Evolutionary conservation across 176 grass and related monocot species (phyloP), one percentile per base, ranked within the genome.

Genomic region (Luzula sylvatica): DNA sequence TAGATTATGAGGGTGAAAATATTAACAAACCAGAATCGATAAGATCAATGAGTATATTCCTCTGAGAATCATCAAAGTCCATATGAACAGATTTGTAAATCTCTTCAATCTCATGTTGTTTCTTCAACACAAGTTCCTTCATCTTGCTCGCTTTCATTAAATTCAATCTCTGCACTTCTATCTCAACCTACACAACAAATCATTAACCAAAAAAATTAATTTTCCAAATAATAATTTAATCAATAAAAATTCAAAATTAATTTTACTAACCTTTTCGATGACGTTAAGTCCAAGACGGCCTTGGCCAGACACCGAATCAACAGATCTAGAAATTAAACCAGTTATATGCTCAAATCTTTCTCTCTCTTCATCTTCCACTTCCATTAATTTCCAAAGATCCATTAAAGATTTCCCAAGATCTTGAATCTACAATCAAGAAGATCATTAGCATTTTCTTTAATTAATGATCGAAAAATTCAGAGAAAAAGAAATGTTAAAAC

Each of bases 361-460:
- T 52, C 69, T 73, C 55, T 89, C 92, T 65, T 79, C 68, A 11
- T 35, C 18, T 49, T 84, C 68, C 27, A 75, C 82, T 46, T 82
- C 85, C 81, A 89, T 86, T 46, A 96, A 75, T 53, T 82, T 89
- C 84, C 85, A 96, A 48, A 89, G 66, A 71, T 96, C 77, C 66
- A 89, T 65, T 27, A 96, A 74, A 46, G 74, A 71, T 53, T 71
- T 68, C 4, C 77, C 85, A 78, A 89, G 78, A 74, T 69, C 65
- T 77, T 96, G 81, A 30, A 89, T 40, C 92, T 89, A 56, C 38
- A 89, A 78, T n/a, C 32, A 44, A 23, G 7, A 21, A 44, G 12
- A 25, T n/a, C n/a, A n/a, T n/a, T n/a, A n/a, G n/a, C n/a, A n/a
- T n/a, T n/a, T n/a, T n/a, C n/a, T n/a, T n/a, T 35, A 57, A 50